These are phyloP conservation scores for Globisporangium iwayamae DNA, from an alignment of 352 stramenopile genomes.

Conservation along the genomic window DNA sequence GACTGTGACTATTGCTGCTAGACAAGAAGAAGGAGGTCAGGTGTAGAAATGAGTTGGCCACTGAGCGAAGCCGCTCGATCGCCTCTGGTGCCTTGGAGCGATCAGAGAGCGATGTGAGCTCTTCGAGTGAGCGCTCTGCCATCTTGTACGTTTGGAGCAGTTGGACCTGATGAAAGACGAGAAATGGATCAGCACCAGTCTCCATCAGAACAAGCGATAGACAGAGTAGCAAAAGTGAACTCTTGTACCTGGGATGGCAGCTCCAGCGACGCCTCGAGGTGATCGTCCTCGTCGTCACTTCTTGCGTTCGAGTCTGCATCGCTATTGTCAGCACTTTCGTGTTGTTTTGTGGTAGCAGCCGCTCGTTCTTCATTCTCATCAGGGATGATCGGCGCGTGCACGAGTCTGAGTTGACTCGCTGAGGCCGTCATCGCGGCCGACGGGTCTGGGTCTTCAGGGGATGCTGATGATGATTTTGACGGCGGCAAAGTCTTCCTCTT, in stretches of 20 bases:
- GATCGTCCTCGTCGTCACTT: conserved; percentile 19
- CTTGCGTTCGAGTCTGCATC: conserved; percentile 4
- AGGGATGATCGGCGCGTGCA: conserved; percentile 30
- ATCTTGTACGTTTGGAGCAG: conserved; percentile 23
- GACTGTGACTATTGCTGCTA: neutral
- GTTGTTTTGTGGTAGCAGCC: neutral
- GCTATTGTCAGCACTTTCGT: neutral
- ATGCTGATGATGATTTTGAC: neutral
- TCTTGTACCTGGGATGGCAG: conserved; percentile 39
- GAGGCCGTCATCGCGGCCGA: conserved; percentile 1
- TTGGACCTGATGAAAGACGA: conserved; percentile 19
- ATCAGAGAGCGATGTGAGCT: conserved; percentile 16
- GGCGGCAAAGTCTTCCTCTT: conserved; percentile 11
- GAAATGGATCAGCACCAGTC: neutral
- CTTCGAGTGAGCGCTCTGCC: conserved; percentile 26
- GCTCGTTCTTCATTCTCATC: conserved; percentile 12
- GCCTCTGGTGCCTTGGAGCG: neutral
- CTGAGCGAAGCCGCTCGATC: conserved; percentile 16
- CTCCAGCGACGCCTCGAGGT: conserved; percentile 42
- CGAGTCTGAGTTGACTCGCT: conserved; percentile 31
- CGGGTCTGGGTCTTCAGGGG: conserved; percentile 3
- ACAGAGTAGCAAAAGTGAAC: neutral
- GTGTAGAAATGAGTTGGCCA: conserved; percentile 22
- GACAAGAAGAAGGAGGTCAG: conserved; percentile 34
- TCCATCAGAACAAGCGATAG: neutral